A percentile compares a stretch with the other conserved stretches of the same genome.
phyloP scores from a whole-genome alignment of 805 yeast species.

The Isabelozyma heimii region DNA sequence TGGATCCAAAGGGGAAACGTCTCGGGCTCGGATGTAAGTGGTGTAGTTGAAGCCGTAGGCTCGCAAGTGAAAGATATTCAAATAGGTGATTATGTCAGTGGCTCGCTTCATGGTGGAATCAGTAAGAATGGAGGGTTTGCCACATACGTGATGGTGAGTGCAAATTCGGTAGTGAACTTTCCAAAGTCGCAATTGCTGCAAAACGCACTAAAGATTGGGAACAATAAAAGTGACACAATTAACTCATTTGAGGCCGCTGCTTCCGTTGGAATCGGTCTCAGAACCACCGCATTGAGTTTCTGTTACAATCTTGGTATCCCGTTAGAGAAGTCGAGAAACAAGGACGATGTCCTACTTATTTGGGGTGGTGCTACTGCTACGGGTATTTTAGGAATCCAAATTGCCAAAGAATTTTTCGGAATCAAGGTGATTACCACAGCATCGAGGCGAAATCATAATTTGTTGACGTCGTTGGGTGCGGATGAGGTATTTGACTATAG shows the following conservation, averaged over 20 bases:
- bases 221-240: slow-evolving; percentile 34
- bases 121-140: slow-evolving; percentile 58
- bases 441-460: slow-evolving; percentile 20
- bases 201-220: slow-evolving; percentile 12
- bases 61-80: slow-evolving; percentile 28
- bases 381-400: slow-evolving; percentile 28
- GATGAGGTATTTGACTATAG: slow-evolving; percentile 27
- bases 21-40: slow-evolving; percentile 61
- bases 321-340: slow-evolving; percentile 7
- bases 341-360: slow-evolving; percentile 18
- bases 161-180: slow-evolving; percentile 29
- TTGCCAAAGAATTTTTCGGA: slow-evolving; percentile 28
- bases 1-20: slow-evolving; percentile 37
- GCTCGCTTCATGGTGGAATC: slow-evolving; percentile 54
- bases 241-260: slow-evolving; percentile 64
- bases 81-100: slow-evolving; percentile 57
- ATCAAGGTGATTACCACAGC: slow-evolving; percentile 28
- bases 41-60: slow-evolving; percentile 55
- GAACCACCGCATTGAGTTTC: slow-evolving; percentile 46
- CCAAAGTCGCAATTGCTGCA: slow-evolving; percentile 9
- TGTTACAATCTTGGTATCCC: slow-evolving; percentile 23
- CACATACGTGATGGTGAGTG: slow-evolving; percentile 46
- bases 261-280: slow-evolving; percentile 51
- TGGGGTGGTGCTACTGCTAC: slow-evolving; percentile 41
- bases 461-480: slow-evolving; percentile 26